phyloP scores from a whole-genome alignment of 805 yeast genomes.

The Wickerhamiella nectarea region DNA sequence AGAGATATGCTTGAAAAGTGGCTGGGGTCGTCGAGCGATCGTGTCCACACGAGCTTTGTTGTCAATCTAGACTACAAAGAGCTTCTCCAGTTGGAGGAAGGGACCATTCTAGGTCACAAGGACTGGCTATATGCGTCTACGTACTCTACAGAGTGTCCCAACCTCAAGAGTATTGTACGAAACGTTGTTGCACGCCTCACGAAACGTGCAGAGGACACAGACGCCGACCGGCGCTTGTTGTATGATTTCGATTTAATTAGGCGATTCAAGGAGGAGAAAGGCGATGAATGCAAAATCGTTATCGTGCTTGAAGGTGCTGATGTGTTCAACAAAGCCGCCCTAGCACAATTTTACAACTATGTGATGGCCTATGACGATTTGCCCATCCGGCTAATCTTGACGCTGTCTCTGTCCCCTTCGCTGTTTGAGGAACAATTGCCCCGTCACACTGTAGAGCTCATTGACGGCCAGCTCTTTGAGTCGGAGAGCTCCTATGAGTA shows the following conservation, averaged over 20 bases:
- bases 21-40: not conserved
- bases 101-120: not conserved
- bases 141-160: slow-evolving; percentile 27
- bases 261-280: slow-evolving; percentile 22
- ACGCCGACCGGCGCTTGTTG: slow-evolving; percentile 24
- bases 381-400: slow-evolving; percentile 26
- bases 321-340: slow-evolving; percentile 23
- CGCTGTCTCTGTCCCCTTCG: slow-evolving; percentile 26
- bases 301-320: slow-evolving; percentile 30
- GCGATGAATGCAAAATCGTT: slow-evolving; percentile 10
- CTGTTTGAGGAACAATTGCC: slow-evolving; percentile 26
- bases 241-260: slow-evolving; percentile 28
- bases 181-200: slow-evolving; percentile 25
- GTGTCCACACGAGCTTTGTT: not conserved
- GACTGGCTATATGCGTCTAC: slow-evolving; percentile 19
- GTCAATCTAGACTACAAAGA: not conserved
- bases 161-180: slow-evolving; percentile 24
- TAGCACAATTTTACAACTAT: slow-evolving; percentile 23
- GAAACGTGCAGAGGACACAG: slow-evolving; percentile 15
- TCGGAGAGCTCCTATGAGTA: slow-evolving; percentile 11
- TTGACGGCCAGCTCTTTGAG: slow-evolving; percentile 11
- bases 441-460: slow-evolving; percentile 18
- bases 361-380: slow-evolving; percentile 25
- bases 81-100: not conserved
- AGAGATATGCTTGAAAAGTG: not conserved